phyloP scores from a whole-genome alignment of 805 yeast genomes.

The Osmozyma mogii region DNA sequence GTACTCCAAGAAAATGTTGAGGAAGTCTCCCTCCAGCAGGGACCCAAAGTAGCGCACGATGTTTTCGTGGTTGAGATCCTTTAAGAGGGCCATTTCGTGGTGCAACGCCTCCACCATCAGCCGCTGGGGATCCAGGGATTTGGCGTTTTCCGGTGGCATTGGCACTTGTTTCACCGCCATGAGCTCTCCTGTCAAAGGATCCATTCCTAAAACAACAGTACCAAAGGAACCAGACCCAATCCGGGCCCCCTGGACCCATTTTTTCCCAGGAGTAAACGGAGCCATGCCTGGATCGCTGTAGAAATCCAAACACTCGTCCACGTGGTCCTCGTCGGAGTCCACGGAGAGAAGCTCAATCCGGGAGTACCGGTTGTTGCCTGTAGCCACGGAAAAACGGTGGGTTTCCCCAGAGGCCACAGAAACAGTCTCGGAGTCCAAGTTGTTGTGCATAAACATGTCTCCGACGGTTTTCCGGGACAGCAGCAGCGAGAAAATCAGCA shows the following conservation, averaged over 20 bases:
- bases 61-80: constrained; percentile 80
- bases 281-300: constrained; percentile 23
- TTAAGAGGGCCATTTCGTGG: constrained; percentile 69
- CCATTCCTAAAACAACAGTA: constrained; percentile 85
- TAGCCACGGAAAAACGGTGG: constrained; percentile 10
- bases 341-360: constrained; percentile 31
- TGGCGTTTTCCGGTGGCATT: constrained; percentile 39
- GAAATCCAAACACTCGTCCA: constrained; percentile 4
- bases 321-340: constrained; percentile 11
- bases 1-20: constrained; percentile 63
- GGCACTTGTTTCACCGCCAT: constrained; percentile 97
- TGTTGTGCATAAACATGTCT: no score
- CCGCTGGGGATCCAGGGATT: constrained; percentile 21
- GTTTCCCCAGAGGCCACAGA: constrained; percentile 1
- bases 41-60: constrained; percentile 91
- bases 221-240: constrained; percentile 97
- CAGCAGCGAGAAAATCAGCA: constrained; percentile 1
- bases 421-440: no score
- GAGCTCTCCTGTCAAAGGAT: constrained; percentile 84
- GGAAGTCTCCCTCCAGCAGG: constrained; percentile 56
- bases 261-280: constrained; percentile 18
- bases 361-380: constrained; percentile 27
- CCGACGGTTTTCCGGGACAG: constrained; percentile 4
- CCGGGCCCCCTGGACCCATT: constrained; percentile 89
- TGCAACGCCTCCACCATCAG: constrained; percentile 74